Evolutionary conservation across 768 basidiomycete genomes (phyloP).

Genomic region (Leccinellum albellum): DNA sequence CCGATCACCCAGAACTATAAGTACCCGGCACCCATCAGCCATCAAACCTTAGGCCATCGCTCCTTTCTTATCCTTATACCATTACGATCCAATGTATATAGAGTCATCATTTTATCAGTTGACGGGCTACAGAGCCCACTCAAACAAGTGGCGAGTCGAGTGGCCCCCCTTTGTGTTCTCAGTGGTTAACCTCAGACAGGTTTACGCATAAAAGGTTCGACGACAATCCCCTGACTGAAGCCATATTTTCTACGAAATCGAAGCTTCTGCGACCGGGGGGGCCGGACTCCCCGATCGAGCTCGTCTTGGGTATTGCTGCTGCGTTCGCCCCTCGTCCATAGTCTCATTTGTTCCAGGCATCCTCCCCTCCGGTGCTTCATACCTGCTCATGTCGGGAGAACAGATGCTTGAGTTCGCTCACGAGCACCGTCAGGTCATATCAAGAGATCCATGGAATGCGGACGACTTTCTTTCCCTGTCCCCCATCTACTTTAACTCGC

Average conservation of each 20-base stretch:
- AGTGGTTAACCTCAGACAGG: constrained; percentile 7
- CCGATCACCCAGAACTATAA: too few species aligned
- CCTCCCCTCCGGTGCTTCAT: constrained; percentile 40
- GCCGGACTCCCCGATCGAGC: constrained; percentile 33
- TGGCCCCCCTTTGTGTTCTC: background rate
- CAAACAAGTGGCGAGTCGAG: constrained; percentile 22
- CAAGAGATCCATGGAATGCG: constrained; percentile 13
- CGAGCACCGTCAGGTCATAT: constrained; percentile 12
- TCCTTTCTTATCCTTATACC: too few species aligned
- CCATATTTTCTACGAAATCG: constrained; percentile 27
- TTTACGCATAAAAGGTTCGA: constrained; percentile 26
- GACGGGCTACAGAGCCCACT: constrained; percentile 27
- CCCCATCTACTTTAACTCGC: constrained; percentile 39
- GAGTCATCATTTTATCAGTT: constrained; percentile 28
- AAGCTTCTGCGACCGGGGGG: constrained; percentile 30
- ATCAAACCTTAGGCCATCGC: too few species aligned
- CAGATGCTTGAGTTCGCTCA: constrained; percentile 28
- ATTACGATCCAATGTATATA: constrained; percentile 4
- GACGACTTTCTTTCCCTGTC: constrained; percentile 44
- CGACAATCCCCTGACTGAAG: constrained; percentile 33
- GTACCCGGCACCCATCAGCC: too few species aligned
- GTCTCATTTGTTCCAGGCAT: constrained; percentile 34
- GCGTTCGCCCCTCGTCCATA: background rate
- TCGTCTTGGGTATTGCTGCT: constrained; percentile 38
- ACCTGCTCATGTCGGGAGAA: constrained; percentile 38